A percentile compares a stretch with the other conserved stretches of the same genome.
Conservation (phyloP, 495 filamentous ascomycete genomes). For the Xylaria telfairii region DNA sequence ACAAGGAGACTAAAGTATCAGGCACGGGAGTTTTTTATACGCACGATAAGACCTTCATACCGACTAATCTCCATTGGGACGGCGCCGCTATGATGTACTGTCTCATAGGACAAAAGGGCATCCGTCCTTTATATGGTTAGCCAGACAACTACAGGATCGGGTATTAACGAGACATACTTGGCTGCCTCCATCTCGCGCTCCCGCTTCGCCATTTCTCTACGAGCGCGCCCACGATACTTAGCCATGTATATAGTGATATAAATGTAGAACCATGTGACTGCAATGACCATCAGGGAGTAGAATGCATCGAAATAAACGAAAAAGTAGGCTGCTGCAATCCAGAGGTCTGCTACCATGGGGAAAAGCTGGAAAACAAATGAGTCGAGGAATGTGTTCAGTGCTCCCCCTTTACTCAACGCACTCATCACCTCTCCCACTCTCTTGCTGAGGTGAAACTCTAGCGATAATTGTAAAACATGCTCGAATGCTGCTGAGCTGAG, state of each 20-base stretch:
- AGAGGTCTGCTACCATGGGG: conserved; percentile 80
- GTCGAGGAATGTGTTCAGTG: conserved; percentile 85
- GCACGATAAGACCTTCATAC: conserved; percentile 20
- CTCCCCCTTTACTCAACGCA: conserved; percentile 79
- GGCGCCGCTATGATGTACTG: conserved; percentile 78
- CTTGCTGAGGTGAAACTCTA: conserved; percentile 85
- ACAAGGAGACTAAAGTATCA: no score
- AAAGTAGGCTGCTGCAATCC: conserved; percentile 77
- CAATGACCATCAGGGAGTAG: conserved; percentile 74
- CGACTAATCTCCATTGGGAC: conserved; percentile 70
- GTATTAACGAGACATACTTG: conserved; percentile 80
- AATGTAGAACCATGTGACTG: conserved; percentile 81
- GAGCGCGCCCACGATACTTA: conserved; percentile 77
- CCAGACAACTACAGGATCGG: conserved; percentile 79
- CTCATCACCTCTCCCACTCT: conserved; percentile 84
- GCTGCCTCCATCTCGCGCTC: conserved; percentile 40
- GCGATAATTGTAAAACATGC: conserved; percentile 78
- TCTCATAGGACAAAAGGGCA: conserved; percentile 74
- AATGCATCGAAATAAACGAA: conserved; percentile 74
- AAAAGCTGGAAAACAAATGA: conserved; percentile 80
- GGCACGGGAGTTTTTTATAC: no score
- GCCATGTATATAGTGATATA: conserved; percentile 87
- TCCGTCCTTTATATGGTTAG: conserved; percentile 65
- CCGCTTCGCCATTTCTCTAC: conserved; percentile 74
- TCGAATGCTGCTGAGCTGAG: conserved; percentile 58